Evolutionary conservation across 1,284 basidiomycete genomes (phyloP), one percentile per base, ranked within the genome.

Genomic region (Irpex sp.): DNA sequence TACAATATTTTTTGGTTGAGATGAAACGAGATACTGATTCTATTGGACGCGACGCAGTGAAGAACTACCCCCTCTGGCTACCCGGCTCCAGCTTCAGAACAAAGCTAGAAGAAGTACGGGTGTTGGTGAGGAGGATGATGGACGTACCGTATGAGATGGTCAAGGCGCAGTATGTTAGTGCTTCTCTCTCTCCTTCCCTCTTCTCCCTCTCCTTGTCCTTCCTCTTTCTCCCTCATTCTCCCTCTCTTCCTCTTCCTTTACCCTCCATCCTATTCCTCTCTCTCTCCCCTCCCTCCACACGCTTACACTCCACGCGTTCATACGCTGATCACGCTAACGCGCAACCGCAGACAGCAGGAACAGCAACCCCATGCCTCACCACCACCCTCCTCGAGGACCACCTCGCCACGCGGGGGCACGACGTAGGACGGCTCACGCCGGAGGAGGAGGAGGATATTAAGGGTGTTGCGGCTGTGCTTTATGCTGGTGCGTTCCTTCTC

Each of bases 31-130:
- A 23, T 23, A 23, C 23, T 23, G 21, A n/a, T 28, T 42, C 9
- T 23, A 7, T 18, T 23, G 23, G 23, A 23, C 6, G 10, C 39
- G 33, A 8, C 48, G 7, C 57, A 74, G 75, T 76, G 45, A 81
- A 78, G 65, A 72, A 81, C 64, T 72, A 84, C 45, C 84, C 84
- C 7, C 73, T 75, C 14, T 86, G 83, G 83, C 76, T 80, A 45
- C 84, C 84, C 16, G 82, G 82, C 53, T 75, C 79, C 1, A 75
- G 75, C n/a, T 85, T 85, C 72, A 84, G 84, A 65, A 75, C 78
- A 12, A 75, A 78, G 16, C 82, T 83, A 12, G 66, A 75, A 18
- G 71, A 77, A 65, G 75, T 80, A 12, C 65, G 70, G 54, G 57
- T 56, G 18, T 58, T 71, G 12, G 71, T 67, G 70, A 76, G 61